Evolutionary conservation across 345 rosid genomes (phyloP).

Genomic region (Gossypium stocksii): DNA sequence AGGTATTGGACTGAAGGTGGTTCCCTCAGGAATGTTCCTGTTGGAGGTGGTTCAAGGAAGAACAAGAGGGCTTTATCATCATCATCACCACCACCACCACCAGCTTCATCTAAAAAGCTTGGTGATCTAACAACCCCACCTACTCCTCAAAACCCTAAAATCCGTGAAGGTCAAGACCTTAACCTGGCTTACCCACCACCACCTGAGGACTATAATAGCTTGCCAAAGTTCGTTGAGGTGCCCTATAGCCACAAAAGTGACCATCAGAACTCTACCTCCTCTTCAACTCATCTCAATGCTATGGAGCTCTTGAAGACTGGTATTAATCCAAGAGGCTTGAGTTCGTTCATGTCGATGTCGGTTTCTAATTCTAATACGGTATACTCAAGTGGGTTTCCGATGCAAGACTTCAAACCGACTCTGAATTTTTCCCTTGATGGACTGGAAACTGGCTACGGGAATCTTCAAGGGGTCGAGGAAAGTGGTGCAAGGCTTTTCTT

Average conservation of each 20-base stretch:
- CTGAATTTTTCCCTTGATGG: conserved; percentile 36
- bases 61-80: conserved; percentile 36
- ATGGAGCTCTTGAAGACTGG: conserved; percentile 29
- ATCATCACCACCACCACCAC: background rate
- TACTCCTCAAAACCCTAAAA: conserved; percentile 32
- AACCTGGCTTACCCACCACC: conserved; percentile 29
- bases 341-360: conserved; percentile 28
- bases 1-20: conserved; percentile 68
- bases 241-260: conserved; percentile 11
- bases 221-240: conserved; percentile 8
- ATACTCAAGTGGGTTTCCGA: conserved; percentile 26
- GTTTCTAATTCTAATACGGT: conserved; percentile 20
- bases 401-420: conserved; percentile 40
- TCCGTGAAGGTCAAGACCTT: conserved; percentile 37
- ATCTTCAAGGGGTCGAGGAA: conserved; percentile 27
- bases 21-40: conserved; percentile 54
- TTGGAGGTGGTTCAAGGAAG: conserved; percentile 61
- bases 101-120: conserved; percentile 27
- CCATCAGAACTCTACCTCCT: conserved; percentile 22
- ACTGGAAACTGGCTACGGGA: conserved; percentile 28
- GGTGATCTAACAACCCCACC: conserved; percentile 9
- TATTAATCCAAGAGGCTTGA: conserved; percentile 22
- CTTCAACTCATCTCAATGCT: conserved; percentile 16
- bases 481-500: conserved; percentile 38
- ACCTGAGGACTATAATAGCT: background rate